These are phyloP conservation scores for Penicillium mononematosum DNA, from an alignment of 495 filamentous ascomycete species.

Conservation along the genomic window DNA sequence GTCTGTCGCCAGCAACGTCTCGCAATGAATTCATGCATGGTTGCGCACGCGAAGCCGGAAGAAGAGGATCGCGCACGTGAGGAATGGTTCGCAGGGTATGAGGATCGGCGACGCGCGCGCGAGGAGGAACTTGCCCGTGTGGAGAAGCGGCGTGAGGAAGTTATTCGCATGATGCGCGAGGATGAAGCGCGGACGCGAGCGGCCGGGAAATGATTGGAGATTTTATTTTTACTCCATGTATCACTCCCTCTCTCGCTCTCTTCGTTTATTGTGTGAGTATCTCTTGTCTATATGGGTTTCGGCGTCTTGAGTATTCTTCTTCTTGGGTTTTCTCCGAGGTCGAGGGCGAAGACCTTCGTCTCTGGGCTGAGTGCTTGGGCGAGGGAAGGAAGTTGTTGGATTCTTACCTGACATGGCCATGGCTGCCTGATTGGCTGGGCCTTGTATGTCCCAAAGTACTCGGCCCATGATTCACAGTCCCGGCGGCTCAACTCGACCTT, in stretches of 20 bases:
- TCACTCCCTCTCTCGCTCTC: background rate
- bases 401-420: background rate
- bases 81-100: constrained; percentile 81
- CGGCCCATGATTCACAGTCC: background rate
- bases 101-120: constrained; percentile 61
- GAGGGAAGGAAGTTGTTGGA: background rate
- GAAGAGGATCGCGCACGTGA: constrained; percentile 87
- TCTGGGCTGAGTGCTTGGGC: constrained; percentile 1
- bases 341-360: background rate
- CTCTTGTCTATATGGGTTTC: constrained; percentile 25
- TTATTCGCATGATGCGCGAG: constrained; percentile 55
- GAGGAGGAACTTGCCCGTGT: constrained; percentile 56
- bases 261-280: constrained; percentile 15
- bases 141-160: constrained; percentile 46
- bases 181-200: constrained; percentile 42
- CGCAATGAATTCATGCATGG: constrained; percentile 93
- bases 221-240: constrained; percentile 1
- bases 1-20: constrained; percentile 74
- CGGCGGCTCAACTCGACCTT: background rate
- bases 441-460: background rate
- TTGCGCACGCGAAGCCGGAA: constrained; percentile 73
- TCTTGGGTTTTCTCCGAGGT: constrained; percentile 11
- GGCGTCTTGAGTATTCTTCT: constrained; percentile 21
- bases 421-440: background rate
- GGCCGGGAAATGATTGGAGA: constrained; percentile 24